phyloP scores from a whole-genome alignment of 192 early-diverging fungal genomes.

The Coemansia sp. region DNA sequence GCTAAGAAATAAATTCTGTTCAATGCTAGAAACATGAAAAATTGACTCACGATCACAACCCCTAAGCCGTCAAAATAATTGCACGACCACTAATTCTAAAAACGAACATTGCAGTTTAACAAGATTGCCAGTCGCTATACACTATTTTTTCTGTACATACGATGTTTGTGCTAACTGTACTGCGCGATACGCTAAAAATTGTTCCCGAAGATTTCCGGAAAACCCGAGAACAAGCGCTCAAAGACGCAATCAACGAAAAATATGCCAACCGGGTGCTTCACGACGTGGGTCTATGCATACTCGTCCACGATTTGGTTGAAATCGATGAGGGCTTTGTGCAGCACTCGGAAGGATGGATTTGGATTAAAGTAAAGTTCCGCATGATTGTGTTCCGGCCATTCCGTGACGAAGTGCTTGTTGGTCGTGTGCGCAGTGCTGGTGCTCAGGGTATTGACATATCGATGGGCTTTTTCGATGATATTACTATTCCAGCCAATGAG shows the following conservation, averaged over 20 bases:
- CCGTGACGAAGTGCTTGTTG: constrained; percentile 80
- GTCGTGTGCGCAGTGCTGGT: constrained; percentile 73
- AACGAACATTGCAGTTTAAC: background rate
- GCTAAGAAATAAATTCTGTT: no score
- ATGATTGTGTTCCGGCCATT: constrained; percentile 91
- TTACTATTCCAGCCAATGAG: constrained; percentile 67
- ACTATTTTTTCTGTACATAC: constrained; percentile 2
- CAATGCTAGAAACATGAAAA: no score
- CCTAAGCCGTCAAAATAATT: background rate
- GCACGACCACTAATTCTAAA: background rate
- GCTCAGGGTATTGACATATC: constrained; percentile 68
- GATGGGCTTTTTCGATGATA: constrained; percentile 92
- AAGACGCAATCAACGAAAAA: constrained; percentile 86
- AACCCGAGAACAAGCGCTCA: constrained; percentile 71
- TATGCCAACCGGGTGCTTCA: constrained; percentile 88
- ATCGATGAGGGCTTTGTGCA: constrained; percentile 86
- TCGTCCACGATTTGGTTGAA: constrained; percentile 74
- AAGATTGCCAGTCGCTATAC: background rate
- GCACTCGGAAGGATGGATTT: constrained; percentile 75
- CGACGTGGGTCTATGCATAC: constrained; percentile 87
- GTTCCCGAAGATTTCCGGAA: constrained; percentile 78
- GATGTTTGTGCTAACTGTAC: constrained; percentile 85
- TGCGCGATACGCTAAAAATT: constrained; percentile 85
- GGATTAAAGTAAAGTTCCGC: constrained; percentile 76
- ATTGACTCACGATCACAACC: no score